Evolutionary conservation across 2,329 filamentous ascomycete genomes (phyloP).

Genomic region (Scedosporium aurantiacum): DNA sequence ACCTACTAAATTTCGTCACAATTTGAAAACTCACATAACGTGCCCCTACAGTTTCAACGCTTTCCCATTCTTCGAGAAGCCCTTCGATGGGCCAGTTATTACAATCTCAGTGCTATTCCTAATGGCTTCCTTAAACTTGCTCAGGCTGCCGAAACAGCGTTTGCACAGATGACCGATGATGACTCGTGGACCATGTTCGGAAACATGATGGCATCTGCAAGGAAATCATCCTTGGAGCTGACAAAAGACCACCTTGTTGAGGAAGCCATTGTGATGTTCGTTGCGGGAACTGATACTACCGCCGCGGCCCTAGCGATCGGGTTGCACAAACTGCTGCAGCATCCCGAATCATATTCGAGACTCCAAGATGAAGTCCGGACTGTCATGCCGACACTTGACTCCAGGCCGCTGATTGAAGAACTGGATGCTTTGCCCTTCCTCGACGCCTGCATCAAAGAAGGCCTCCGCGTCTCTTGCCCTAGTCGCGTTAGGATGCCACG

Average conservation of each 20-base stretch:
- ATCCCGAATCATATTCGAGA: not conserved
- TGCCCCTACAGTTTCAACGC: not conserved
- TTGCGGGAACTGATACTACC: conserved; percentile 1
- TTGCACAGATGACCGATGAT: not conserved
- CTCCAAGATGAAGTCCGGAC: not conserved
- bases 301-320: conserved; percentile 2
- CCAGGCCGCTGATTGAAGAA: not conserved
- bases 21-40: too few species aligned
- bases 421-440: conserved; percentile 6
- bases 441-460: conserved; percentile 7
- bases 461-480: conserved; percentile 8
- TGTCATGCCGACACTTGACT: not conserved
- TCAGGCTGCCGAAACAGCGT: not conserved
- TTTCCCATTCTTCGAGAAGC: not conserved
- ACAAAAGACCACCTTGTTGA: not conserved
- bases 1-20: too few species aligned
- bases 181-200: not conserved
- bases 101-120: not conserved
- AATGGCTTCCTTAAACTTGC: not conserved
- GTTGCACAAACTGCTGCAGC: conserved; percentile 3
- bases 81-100: not conserved
- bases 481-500: conserved; percentile 8
- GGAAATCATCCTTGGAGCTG: not conserved
- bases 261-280: conserved; percentile 7
- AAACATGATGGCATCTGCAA: not conserved